Base-by-base conservation (phyloP, 495 filamentous ascomycete species). In the Parmelia sp. region DNA sequence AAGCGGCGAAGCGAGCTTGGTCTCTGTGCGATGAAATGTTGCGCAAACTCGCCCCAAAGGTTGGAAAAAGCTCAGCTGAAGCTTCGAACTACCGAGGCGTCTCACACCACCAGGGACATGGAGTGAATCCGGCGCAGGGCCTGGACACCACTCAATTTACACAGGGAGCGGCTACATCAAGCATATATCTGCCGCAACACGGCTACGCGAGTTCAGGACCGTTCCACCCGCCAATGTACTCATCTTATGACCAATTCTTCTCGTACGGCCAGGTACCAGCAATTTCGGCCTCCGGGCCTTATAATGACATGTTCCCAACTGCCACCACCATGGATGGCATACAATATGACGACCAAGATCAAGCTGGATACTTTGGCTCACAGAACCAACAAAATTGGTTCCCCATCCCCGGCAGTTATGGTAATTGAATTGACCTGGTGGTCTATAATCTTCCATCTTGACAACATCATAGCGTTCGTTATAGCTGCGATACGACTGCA, bases 1-100 rank as follows among this genome's bases (percentile, higher is more conserved):
- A 84, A 44, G 77, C 80, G 15, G 84, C 84, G 3, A 72, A 79
- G 61, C 82, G 84, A 58, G 83, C 83, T 37, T 86, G 81, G 77
- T 75, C 81, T 29, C 75, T 87, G n/a, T 84, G 82, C 62, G 77
- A 82, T 60, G 72, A 72, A 47, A 45, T 77, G 44, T 69, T 81
- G 23, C 65, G 72, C 23, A 71, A 72, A 53, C 73, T 76, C 7
- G 77, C 75, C 11, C 74, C 77, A 2, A 68, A 60, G 61, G 53
- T 71, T 21, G 66, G 66, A 58, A 59, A 57, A 40, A 53, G n/a
- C 31, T 51, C 58, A n/a, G 56, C 63, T 19, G 65, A 68, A 42
- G 40, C 51, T 35, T 53, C 33, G 17, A 25, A 33, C 12, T 51
- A 33, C 51, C 25, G 7, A 11, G 51, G 27, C 27, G 51, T 59